phyloP scores from a whole-genome alignment of 352 stramenopile genomes.

The Albugo candida region DNA sequence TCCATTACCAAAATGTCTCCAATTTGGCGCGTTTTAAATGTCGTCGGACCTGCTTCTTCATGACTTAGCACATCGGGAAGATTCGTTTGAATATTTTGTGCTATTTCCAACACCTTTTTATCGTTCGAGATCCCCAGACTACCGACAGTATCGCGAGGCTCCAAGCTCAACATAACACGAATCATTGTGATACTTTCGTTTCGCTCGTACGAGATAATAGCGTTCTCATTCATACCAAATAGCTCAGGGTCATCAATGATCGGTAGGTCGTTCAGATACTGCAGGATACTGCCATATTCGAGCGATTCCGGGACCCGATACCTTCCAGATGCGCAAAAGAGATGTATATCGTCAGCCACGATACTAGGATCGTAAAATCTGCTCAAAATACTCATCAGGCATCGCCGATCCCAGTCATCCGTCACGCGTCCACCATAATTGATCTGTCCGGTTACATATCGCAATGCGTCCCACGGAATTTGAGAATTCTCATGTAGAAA shows the following conservation, averaged over 20 bases:
- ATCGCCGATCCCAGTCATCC: constrained; percentile 88
- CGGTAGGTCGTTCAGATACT: constrained; percentile 74
- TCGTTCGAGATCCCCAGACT: constrained; percentile 62
- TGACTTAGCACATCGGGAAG: constrained; percentile 41
- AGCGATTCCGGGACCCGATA: constrained; percentile 62
- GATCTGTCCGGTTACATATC: constrained; percentile 89
- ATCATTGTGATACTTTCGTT: constrained; percentile 82
- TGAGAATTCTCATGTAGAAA: constrained; percentile 83
- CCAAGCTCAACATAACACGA: constrained; percentile 73
- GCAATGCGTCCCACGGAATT: constrained; percentile 85
- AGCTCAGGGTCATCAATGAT: constrained; percentile 82
- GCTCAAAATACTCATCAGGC: constrained; percentile 83
- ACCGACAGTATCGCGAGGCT: constrained; percentile 61
- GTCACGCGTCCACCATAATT: constrained; percentile 93
- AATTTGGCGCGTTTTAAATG: constrained; percentile 77
- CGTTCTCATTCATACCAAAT: constrained; percentile 94
- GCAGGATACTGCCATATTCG: constrained; percentile 25
- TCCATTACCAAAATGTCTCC: constrained; percentile 76
- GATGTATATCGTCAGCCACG: constrained; percentile 60
- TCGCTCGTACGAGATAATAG: constrained; percentile 86
- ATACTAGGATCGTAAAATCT: constrained; percentile 75
- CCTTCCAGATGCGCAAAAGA: constrained; percentile 73
- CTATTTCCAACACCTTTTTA: constrained; percentile 65
- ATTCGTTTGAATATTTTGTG: constrained; percentile 37
- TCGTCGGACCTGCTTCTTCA: constrained; percentile 78